Conservation (phyloP, 352 stramenopile species). For the Phytophthora cryptogea region DNA sequence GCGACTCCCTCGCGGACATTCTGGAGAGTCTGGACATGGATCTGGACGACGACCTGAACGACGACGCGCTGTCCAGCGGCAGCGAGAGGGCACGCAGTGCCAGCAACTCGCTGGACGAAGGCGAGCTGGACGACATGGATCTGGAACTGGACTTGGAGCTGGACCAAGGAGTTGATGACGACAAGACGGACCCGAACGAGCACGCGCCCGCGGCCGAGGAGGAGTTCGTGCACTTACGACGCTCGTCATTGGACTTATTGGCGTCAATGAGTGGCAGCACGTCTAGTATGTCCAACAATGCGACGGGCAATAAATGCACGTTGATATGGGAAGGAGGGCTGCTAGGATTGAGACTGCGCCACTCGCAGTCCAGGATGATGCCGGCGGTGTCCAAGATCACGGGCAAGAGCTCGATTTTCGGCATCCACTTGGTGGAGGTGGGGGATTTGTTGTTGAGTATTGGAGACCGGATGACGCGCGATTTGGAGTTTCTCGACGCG, state of each 20-base stretch:
- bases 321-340: constrained; percentile 85
- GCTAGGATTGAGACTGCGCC: constrained; percentile 72
- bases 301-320: constrained; percentile 74
- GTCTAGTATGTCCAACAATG: constrained; percentile 56
- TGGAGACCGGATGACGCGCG: constrained; percentile 60
- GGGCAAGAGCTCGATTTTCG: constrained; percentile 83
- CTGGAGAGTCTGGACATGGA: constrained; percentile 88
- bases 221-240: constrained; percentile 63
- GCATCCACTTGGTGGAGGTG: constrained; percentile 85
- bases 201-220: constrained; percentile 49
- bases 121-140: constrained; percentile 55
- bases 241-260: constrained; percentile 77
- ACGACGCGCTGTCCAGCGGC: constrained; percentile 43
- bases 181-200: constrained; percentile 59
- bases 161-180: constrained; percentile 22
- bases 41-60: constrained; percentile 61
- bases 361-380: constrained; percentile 82
- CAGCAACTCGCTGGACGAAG: constrained; percentile 68
- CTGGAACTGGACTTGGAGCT: constrained; percentile 56
- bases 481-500: constrained; percentile 86
- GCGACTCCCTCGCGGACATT: constrained; percentile 82
- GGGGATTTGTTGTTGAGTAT: constrained; percentile 83
- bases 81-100: constrained; percentile 35
- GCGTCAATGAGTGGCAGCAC: constrained; percentile 68
- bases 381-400: constrained; percentile 86